Conservation (phyloP, 1,139 yeast species). For the Kodamaea anthophila region DNA sequence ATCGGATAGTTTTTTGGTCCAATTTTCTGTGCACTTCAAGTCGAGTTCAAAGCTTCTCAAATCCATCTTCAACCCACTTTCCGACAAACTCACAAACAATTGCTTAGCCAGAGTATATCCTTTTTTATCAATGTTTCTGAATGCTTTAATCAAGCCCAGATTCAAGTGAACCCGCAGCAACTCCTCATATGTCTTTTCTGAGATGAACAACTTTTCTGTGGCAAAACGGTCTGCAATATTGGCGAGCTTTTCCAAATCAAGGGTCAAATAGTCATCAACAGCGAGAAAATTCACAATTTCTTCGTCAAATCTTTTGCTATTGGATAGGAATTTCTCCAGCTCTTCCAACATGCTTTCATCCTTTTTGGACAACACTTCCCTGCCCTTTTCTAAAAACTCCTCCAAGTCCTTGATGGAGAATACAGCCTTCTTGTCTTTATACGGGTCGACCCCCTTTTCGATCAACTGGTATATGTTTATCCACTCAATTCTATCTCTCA, state of each 20-base stretch:
- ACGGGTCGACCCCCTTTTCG: conserved; percentile 38
- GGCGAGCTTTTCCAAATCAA: conserved; percentile 21
- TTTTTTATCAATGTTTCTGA: conserved; percentile 11
- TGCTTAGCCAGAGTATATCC: conserved; percentile 17
- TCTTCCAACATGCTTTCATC: conserved; percentile 13
- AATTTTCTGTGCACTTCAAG: conserved; percentile 28
- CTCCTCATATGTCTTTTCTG: conserved; percentile 20
- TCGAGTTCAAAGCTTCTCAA: conserved; percentile 16
- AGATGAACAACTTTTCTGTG: conserved; percentile 23
- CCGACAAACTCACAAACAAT: conserved; percentile 18
- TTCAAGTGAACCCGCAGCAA: conserved; percentile 25
- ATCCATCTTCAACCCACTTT: conserved; percentile 23
- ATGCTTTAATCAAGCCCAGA: conserved; percentile 17
- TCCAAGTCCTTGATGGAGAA: conserved; percentile 33
- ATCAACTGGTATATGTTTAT: conserved; percentile 28
- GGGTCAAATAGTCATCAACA: conserved; percentile 15
- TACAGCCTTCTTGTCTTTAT: conserved; percentile 29
- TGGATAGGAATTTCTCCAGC: conserved; percentile 21
- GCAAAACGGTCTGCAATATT: conserved; percentile 20
- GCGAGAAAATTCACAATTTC: conserved; percentile 23
- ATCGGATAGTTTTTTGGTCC: no score
- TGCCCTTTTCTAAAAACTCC: conserved; percentile 37
- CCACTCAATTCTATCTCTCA: conserved; percentile 50
- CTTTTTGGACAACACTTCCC: conserved; percentile 25
- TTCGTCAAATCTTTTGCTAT: conserved; percentile 26